These are phyloP conservation scores for Gardenia jasminoides DNA, from an alignment of 257 asterid genomes.

Conservation along the genomic window DNA sequence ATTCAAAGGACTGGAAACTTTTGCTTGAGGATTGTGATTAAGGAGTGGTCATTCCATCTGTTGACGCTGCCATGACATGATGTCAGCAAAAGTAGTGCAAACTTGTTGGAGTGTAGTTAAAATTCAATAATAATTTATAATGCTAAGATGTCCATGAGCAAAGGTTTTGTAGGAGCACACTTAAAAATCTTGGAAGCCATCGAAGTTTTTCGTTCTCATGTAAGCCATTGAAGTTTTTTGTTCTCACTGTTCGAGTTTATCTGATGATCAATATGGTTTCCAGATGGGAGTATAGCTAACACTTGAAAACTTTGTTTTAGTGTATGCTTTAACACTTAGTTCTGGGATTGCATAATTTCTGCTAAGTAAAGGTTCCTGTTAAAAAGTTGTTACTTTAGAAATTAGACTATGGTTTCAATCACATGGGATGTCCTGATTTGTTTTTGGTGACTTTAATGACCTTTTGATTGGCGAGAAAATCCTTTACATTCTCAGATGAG, in stretches of 20 bases:
- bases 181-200: background rate
- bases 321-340: background rate
- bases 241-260: background rate
- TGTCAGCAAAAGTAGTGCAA: background rate
- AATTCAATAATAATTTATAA: background rate
- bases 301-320: background rate
- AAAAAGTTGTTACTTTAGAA: background rate
- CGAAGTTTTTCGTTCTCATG: too few relatives aligned
- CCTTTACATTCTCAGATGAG: background rate
- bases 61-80: background rate
- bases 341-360: background rate
- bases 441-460: background rate
- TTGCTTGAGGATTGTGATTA: background rate
- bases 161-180: background rate
- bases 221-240: background rate
- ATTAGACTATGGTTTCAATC: background rate
- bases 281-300: background rate
- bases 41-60: background rate
- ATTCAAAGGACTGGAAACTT: background rate
- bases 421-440: background rate
- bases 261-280: background rate
- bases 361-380: background rate
- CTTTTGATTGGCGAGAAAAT: background rate
- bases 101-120: background rate
- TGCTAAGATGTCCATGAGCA: background rate